phyloP scores from a whole-genome alignment of 768 basidiomycete genomes.

The Scleroderma bovista region DNA sequence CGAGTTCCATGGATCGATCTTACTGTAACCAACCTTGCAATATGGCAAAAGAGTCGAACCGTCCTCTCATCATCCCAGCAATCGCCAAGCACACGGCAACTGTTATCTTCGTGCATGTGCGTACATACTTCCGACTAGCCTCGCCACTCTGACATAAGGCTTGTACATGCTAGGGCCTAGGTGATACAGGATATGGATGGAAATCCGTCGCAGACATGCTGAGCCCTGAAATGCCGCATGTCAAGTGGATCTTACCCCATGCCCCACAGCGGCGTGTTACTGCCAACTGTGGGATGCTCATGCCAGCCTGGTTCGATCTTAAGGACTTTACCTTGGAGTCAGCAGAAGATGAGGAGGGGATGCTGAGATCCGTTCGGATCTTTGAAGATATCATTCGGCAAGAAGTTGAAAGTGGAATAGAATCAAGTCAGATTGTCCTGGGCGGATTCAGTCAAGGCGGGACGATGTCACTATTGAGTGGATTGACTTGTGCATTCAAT shows the following conservation, averaged over 20 bases:
- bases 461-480: slow-evolving; percentile 65
- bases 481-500: slow-evolving; percentile 46
- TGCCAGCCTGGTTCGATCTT: slow-evolving; percentile 80
- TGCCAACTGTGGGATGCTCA: slow-evolving; percentile 47
- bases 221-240: slow-evolving; percentile 45
- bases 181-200: slow-evolving; percentile 65
- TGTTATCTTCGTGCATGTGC: slow-evolving; percentile 80
- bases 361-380: slow-evolving; percentile 51
- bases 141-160: background rate
- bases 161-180: slow-evolving; percentile 68
- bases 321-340: slow-evolving; percentile 44
- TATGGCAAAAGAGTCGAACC: background rate
- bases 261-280: slow-evolving; percentile 48
- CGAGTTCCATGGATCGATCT: no score
- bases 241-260: slow-evolving; percentile 86
- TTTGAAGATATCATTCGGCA: slow-evolving; percentile 61
- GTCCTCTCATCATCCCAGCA: slow-evolving; percentile 37
- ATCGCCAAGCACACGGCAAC: slow-evolving; percentile 67
- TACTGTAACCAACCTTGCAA: no score
- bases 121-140: slow-evolving; percentile 15
- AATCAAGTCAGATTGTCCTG: slow-evolving; percentile 62
- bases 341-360: slow-evolving; percentile 48
- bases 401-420: slow-evolving; percentile 67
- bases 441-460: slow-evolving; percentile 86
- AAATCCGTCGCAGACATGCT: slow-evolving; percentile 57